phyloP scores from a whole-genome alignment of 331 rosid species.

The Prunus yedoensis region DNA sequence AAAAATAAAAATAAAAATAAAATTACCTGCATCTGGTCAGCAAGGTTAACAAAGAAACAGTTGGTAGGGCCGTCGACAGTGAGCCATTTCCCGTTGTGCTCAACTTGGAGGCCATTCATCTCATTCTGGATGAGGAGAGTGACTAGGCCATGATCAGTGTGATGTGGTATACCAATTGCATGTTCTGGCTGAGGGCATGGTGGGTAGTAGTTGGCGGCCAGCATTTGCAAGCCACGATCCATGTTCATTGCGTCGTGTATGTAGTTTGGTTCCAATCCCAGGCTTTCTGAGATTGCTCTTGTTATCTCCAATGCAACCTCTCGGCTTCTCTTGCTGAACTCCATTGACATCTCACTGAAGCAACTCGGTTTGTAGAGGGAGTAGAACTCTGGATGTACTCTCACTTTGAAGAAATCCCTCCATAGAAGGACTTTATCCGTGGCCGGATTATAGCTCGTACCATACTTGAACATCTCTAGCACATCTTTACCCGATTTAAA shows the following conservation, averaged over 20 bases:
- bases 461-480: neutral
- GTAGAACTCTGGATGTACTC: neutral
- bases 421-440: neutral
- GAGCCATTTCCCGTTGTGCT: neutral
- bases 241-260: neutral
- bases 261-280: neutral
- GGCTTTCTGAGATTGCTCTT: neutral
- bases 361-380: conserved; percentile 1
- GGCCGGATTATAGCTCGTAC: neutral
- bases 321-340: neutral
- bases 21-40: neutral
- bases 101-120: neutral
- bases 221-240: neutral
- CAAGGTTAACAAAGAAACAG: neutral
- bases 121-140: neutral
- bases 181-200: conserved; percentile 1
- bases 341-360: neutral
- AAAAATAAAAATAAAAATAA: no score
- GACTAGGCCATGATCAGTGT: neutral
- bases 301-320: neutral
- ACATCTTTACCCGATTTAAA: neutral
- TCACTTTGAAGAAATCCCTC: conserved; percentile 8
- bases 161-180: neutral
- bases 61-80: neutral
- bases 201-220: neutral